phyloP scores from a whole-genome alignment of 495 filamentous ascomycete species.

The Amniculicola lignicola region DNA sequence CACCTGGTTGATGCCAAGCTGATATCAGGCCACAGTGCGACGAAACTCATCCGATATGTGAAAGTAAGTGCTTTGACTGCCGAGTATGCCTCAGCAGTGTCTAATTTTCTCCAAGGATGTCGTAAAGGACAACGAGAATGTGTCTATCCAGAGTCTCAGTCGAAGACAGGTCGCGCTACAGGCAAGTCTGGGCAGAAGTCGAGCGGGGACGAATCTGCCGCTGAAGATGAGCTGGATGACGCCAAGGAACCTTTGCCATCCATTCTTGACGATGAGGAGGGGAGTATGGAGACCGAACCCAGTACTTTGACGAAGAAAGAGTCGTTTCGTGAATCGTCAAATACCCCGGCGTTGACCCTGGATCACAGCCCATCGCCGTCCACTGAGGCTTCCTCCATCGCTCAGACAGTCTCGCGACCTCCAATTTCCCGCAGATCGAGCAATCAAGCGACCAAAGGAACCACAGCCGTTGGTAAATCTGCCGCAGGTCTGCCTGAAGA shows the following conservation, averaged over 20 bases:
- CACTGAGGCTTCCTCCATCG: slow-evolving; percentile 33
- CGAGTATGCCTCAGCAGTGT: neutral
- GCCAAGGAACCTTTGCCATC: slow-evolving; percentile 54
- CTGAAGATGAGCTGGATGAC: slow-evolving; percentile 54
- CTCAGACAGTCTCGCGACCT: neutral
- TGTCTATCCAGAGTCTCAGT: slow-evolving; percentile 69
- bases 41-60: slow-evolving; percentile 80
- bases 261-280: slow-evolving; percentile 67
- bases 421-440: slow-evolving; percentile 20
- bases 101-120: slow-evolving; percentile 55
- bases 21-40: slow-evolving; percentile 61
- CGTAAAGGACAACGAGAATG: slow-evolving; percentile 83
- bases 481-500: slow-evolving; percentile 44
- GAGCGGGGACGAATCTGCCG: slow-evolving; percentile 46
- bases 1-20: neutral
- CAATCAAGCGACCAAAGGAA: slow-evolving; percentile 28
- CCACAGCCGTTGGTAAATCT: neutral
- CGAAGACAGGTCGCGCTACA: slow-evolving; percentile 42
- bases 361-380: slow-evolving; percentile 39
- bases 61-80: slow-evolving; percentile 55
- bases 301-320: slow-evolving; percentile 33
- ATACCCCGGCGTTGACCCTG: slow-evolving; percentile 35
- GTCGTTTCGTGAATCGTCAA: slow-evolving; percentile 34
- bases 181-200: slow-evolving; percentile 37
- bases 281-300: slow-evolving; percentile 37